Evolutionary conservation across 2,329 filamentous ascomycete genomes (phyloP), one percentile per base, ranked within the genome.

Genomic region (Penicillium sp.): DNA sequence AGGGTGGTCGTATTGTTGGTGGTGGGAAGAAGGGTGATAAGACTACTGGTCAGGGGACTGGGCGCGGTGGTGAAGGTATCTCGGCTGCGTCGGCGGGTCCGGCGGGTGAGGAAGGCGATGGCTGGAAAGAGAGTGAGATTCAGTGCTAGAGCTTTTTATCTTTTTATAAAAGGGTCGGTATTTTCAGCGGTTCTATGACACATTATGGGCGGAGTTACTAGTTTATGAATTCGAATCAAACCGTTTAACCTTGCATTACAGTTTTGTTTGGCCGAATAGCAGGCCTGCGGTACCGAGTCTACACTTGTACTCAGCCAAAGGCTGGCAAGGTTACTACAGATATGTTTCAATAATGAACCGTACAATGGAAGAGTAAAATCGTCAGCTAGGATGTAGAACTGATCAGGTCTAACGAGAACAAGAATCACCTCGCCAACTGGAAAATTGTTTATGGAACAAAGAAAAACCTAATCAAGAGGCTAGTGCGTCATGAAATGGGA

Each of bases 71-170:
- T 67, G 73, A 68, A 72, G 76, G 66, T 60, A 82, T 68, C 40
- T 72, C 69, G 41, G 68, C 67, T 56, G 55, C 58, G 41, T 79
- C 81, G 60, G 59, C 80, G 51, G 78, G 77, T 41, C 71, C 72
- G 41, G 77, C 77, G 45, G 77, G 77, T 58, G 75, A 74, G 41
- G 77, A 75, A 40, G 77, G 75, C 4, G 79, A 80, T 49, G 79
- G 77, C 10, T 90, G 88, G 88, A 88, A 84, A 60, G 82, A 89
- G 70, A 79, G 79, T 47, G 88, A 91, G 75, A 77, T 91, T 46
- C 81, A 90, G 73, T 84, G 83, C 55, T 88, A 72, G 27, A 52
- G 47, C 14, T 42, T 50, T 8, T 8, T 6, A 8, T n/a, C 4
- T 21, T 14, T 27, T 31, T 27, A 18, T n/a, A 10, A 21, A 29